Conservation (phyloP, 1,284 basidiomycete species). For the Thecaphora frezii region DNA sequence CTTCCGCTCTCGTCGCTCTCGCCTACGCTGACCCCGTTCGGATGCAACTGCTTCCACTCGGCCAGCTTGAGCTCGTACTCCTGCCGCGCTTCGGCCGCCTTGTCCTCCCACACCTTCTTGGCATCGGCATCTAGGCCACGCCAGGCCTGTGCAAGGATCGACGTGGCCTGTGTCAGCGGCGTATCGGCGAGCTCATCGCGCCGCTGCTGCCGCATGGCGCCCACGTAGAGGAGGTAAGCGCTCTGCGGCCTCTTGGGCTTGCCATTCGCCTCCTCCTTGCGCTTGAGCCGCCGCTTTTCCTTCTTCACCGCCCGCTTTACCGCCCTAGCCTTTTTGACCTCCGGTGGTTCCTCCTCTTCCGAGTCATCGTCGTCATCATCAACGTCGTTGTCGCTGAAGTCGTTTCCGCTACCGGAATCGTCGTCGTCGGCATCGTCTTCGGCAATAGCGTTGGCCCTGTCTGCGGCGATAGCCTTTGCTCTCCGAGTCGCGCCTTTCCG, state of each 20-base stretch:
- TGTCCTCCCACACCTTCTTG: conserved; percentile 24
- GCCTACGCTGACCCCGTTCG: conserved; percentile 21
- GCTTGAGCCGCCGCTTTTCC: conserved; percentile 30
- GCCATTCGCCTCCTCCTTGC: conserved; percentile 26
- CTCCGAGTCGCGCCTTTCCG: neutral
- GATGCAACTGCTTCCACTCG: conserved; percentile 22
- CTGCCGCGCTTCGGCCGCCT: conserved; percentile 16
- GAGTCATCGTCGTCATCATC: conserved; percentile 5
- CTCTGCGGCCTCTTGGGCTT: conserved; percentile 26
- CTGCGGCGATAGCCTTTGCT: neutral
- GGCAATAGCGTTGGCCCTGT: neutral
- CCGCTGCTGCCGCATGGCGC: conserved; percentile 23
- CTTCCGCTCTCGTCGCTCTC: conserved; percentile 31
- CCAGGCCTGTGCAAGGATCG: conserved; percentile 31
- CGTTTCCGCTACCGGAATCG: neutral
- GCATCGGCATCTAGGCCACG: conserved; percentile 14
- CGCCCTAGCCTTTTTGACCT: conserved; percentile 11
- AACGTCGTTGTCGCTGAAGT: neutral
- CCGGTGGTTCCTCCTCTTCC: neutral
- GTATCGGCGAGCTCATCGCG: conserved; percentile 17
- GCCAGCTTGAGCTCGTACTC: conserved; percentile 26
- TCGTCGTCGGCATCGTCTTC: neutral
- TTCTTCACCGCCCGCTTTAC: conserved; percentile 7
- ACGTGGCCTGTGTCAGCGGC: conserved; percentile 26
- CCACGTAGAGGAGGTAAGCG: conserved; percentile 35